Evolutionary conservation across 257 asterid species (phyloP), one percentile per base, ranked within the genome.

Genomic region (Thymus mandschuricus): DNA sequence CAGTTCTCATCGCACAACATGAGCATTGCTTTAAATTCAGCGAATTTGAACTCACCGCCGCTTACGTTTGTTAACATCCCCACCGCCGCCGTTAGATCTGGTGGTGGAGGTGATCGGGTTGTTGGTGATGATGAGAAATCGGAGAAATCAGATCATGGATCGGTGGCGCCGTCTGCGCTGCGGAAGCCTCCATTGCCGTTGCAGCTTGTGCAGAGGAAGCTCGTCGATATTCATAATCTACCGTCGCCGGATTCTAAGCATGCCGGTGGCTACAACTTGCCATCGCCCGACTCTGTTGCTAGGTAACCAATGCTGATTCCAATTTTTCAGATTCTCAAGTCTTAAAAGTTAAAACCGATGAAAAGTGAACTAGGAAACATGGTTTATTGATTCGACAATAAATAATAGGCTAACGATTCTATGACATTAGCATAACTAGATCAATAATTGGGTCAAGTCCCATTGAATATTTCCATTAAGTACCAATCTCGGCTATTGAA

Each of bases 221-320:
- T 71, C 43, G 85, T 82, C 30, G 95, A 84, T 72, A 66, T 78
- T 69, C 85, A 82, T 59, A 84, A 75, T 74, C 69, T 89, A 75
- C 83, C 95, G 8, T 89, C 92, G 33, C 95, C 95, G 2, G 95
- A 87, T 76, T 89, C 96, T 0, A 89, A 84, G 79, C 86, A 85
- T 60, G 80, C 87, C 21, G 86, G 79, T 5, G 83, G 82, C 35
- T 80, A 80, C 86, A 87, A 57, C 80, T 80, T 84, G 83, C 86
- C 81, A 30, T 89, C 95, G 12, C 96, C 95, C 4, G 96, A 90
- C 69, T 90, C 96, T 33, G 91, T 87, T 21, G 84, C 89, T 13
- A 87, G 96, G 96, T 89, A 81, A 61, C 50, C 3, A 40, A 38
- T 4, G 11, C 1, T 38, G 15, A 21, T 21, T 8, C 5, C 33